Evolutionary conservation across 495 filamentous ascomycete species (phyloP).

Genomic region (Daldinia bambusicola): DNA sequence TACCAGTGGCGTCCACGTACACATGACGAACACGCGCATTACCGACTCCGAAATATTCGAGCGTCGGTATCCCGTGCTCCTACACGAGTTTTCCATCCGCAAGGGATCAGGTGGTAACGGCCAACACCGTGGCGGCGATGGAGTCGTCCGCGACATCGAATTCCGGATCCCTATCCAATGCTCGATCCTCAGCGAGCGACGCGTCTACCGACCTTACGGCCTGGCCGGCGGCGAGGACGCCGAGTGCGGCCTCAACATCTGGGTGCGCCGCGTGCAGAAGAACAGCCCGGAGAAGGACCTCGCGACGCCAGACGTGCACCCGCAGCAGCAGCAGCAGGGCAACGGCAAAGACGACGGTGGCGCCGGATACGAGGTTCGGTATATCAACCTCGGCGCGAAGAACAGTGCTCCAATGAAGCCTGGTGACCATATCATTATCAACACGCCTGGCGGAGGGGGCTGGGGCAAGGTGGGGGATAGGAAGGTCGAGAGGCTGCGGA

Average conservation of each 20-base stretch:
- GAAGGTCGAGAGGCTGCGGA: conserved; percentile 53
- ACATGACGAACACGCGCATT: conserved; percentile 99
- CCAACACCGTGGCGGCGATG: conserved; percentile 84
- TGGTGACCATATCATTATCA: conserved; percentile 83
- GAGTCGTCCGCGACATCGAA: conserved; percentile 93
- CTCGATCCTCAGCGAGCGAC: conserved; percentile 86
- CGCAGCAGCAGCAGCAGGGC: conserved; percentile 41
- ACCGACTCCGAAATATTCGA: conserved; percentile 98
- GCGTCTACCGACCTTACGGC: conserved; percentile 90
- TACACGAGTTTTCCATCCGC: conserved; percentile 84
- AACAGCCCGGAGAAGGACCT: conserved; percentile 57
- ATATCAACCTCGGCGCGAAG: conserved; percentile 90
- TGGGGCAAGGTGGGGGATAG: conserved; percentile 72
- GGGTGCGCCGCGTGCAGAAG: conserved; percentile 76
- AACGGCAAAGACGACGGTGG: conserved; percentile 41
- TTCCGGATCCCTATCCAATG: conserved; percentile 90
- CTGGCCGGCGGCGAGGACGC: conserved; percentile 87
- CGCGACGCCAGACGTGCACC: conserved; percentile 44
- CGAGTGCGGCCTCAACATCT: conserved; percentile 82
- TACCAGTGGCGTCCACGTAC: conserved; percentile 88
- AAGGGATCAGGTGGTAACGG: conserved; percentile 76
- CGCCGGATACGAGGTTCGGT: conserved; percentile 69
- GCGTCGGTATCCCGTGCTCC: conserved; percentile 86
- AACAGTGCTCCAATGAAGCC: conserved; percentile 88
- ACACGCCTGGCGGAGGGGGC: conserved; percentile 77